A percentile compares a stretch with the other conserved stretches of the same genome.
phyloP scores from a whole-genome alignment of 352 stramenopile genomes.

The Discostella stelligera region DNA sequence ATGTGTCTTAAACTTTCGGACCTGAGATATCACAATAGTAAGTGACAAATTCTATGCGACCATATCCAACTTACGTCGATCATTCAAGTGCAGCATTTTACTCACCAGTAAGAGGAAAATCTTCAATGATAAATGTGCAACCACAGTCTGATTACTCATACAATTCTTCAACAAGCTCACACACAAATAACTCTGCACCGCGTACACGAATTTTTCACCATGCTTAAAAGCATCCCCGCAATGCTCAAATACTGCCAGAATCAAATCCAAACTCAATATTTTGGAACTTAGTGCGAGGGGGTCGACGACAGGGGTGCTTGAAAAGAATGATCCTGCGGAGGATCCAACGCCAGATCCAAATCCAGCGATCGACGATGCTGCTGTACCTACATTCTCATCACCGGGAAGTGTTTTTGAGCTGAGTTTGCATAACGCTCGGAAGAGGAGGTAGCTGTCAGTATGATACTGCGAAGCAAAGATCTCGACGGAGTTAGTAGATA shows the following conservation, averaged over 20 bases:
- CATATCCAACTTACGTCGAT: background rate
- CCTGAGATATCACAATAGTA: slow-evolving; percentile 13
- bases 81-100: slow-evolving; percentile 11
- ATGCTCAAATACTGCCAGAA: slow-evolving; percentile 96
- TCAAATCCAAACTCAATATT: slow-evolving; percentile 94
- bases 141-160: slow-evolving; percentile 93
- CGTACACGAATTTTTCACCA: slow-evolving; percentile 94
- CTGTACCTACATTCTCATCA: slow-evolving; percentile 67
- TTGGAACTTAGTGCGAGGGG: slow-evolving; percentile 94
- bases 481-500: slow-evolving; percentile 5
- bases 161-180: slow-evolving; percentile 98
- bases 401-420: slow-evolving; percentile 87
- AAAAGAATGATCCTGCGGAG: slow-evolving; percentile 28
- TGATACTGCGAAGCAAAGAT: slow-evolving; percentile 93
- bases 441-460: slow-evolving; percentile 97
- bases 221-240: slow-evolving; percentile 91
- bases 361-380: slow-evolving; percentile 1
- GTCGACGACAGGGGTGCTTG: slow-evolving; percentile 78
- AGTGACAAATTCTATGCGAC: background rate
- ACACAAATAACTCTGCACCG: slow-evolving; percentile 96
- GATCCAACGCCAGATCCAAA: background rate
- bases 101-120: slow-evolving; percentile 96
- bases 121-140: slow-evolving; percentile 95
- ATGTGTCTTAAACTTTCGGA: slow-evolving; percentile 87
- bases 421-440: slow-evolving; percentile 95